phyloP scores from a whole-genome alignment of 1,139 yeast genomes.

The Pneumocystis carinii region DNA sequence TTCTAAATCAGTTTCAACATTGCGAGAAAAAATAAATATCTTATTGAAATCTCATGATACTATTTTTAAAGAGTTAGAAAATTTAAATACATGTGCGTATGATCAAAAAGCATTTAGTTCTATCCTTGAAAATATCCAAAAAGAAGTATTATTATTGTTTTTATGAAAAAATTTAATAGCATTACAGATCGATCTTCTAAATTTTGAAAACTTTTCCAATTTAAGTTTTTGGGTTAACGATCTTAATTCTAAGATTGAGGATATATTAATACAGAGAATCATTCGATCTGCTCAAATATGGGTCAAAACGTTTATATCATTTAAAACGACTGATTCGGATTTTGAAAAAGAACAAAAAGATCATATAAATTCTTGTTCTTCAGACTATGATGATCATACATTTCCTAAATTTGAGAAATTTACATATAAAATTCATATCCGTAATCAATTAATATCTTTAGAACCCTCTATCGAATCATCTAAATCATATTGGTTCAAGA shows the following conservation, averaged over 20 bases:
- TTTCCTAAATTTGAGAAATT: background rate
- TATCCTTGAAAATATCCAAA: constrained; percentile 7
- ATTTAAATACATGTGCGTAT: constrained; percentile 26
- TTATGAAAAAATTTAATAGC: background rate
- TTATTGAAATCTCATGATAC: constrained; percentile 17
- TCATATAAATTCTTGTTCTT: constrained; percentile 6
- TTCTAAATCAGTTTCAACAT: constrained; percentile 27
- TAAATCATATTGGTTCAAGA: constrained; percentile 21
- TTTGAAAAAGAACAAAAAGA: constrained; percentile 10
- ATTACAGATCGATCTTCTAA: constrained; percentile 28
- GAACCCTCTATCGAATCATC: constrained; percentile 30
- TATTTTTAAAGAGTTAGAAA: constrained; percentile 19
- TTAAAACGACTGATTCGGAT: constrained; percentile 6
- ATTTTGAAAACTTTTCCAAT: constrained; percentile 31
- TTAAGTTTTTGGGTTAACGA: constrained; percentile 27
- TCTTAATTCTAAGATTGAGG: constrained; percentile 30
- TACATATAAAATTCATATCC: constrained; percentile 30
- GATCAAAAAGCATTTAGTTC: constrained; percentile 1
- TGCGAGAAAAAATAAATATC: constrained; percentile 26
- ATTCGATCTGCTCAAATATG: constrained; percentile 18
- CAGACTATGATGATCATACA: background rate
- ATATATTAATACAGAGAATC: constrained; percentile 27
- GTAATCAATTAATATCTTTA: constrained; percentile 32
- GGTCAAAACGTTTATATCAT: constrained; percentile 16
- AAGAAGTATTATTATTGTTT: constrained; percentile 10